These are phyloP conservation scores for Nowakowskiella sp. DNA, from an alignment of 192 early-diverging fungal genomes.

Conservation along the genomic window DNA sequence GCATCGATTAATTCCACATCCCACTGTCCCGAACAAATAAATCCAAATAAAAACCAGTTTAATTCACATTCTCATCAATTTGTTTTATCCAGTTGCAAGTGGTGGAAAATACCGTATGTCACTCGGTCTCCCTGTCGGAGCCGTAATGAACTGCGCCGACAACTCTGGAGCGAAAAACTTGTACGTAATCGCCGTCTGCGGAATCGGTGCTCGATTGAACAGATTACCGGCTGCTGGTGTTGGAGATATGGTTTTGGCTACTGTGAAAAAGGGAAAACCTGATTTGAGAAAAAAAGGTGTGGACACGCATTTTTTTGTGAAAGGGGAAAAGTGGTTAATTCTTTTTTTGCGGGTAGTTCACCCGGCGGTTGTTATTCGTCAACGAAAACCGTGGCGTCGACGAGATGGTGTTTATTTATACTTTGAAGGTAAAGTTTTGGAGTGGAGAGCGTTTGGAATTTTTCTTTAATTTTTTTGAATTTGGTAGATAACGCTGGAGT, in stretches of 20 bases:
- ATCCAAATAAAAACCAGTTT: too few relatives aligned
- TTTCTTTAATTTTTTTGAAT: slow-evolving; percentile 11
- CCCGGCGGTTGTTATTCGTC: slow-evolving; percentile 98
- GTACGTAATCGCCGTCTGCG: slow-evolving; percentile 96
- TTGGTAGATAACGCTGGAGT: slow-evolving; percentile 96
- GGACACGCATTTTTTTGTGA: slow-evolving; percentile 11
- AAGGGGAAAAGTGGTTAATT: background rate
- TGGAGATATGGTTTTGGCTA: slow-evolving; percentile 99
- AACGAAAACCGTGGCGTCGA: slow-evolving; percentile 99
- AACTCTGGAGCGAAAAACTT: slow-evolving; percentile 99
- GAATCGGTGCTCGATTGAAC: slow-evolving; percentile 93
- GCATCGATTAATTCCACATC: too few relatives aligned
- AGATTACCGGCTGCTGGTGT: slow-evolving; percentile 95
- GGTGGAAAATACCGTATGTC: slow-evolving; percentile 99
- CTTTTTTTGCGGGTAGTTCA: slow-evolving; percentile 59
- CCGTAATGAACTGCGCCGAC: slow-evolving; percentile 99
- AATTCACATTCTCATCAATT: too few relatives aligned
- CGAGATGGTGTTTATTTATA: slow-evolving; percentile 98
- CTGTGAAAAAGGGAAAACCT: slow-evolving; percentile 99
- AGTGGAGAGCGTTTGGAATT: background rate
- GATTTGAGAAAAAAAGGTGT: slow-evolving; percentile 99
- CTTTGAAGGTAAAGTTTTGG: slow-evolving; percentile 64
- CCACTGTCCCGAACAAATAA: too few relatives aligned
- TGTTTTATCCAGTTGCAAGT: slow-evolving; percentile 38
- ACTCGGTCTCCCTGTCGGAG: slow-evolving; percentile 90